phyloP scores from a whole-genome alignment of 306 rosid species.

The Gynostemma pentaphyllum region DNA sequence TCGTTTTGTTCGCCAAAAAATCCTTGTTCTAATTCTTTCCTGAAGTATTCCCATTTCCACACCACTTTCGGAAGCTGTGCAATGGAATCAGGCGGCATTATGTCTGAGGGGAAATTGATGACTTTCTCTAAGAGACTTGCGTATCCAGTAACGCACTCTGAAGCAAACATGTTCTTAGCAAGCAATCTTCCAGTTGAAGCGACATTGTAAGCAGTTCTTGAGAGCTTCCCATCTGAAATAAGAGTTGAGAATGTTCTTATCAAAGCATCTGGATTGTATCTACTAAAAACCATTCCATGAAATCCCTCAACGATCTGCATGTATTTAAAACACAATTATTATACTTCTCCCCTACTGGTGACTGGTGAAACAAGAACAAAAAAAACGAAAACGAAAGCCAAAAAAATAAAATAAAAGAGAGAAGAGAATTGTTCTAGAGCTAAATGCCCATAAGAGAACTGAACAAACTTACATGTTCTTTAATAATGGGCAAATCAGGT shows the following conservation, averaged over 20 bases:
- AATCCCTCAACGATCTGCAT: conserved; percentile 62
- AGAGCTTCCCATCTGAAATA: conserved; percentile 70
- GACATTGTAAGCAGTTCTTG: conserved; percentile 57
- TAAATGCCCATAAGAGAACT: conserved; percentile 8
- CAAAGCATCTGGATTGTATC: conserved; percentile 63
- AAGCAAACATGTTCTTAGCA: conserved; percentile 63
- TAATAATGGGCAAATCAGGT: conserved; percentile 67
- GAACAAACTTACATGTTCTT: conserved; percentile 59
- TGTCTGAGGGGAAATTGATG: conserved; percentile 70
- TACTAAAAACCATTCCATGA: conserved; percentile 47
- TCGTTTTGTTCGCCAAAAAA: conserved; percentile 10
- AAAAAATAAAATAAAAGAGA: background rate
- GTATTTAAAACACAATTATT: background rate
- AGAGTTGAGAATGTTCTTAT: conserved; percentile 50
- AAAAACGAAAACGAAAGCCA: conserved; percentile 6
- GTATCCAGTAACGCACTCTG: conserved; percentile 70
- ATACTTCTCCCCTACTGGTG: conserved; percentile 1
- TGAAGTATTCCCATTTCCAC: conserved; percentile 77
- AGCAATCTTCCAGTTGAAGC: conserved; percentile 69
- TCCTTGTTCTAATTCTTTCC: conserved; percentile 27
- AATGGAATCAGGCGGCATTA: conserved; percentile 54
- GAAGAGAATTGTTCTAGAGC: background rate
- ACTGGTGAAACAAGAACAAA: background rate
- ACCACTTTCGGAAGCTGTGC: conserved; percentile 50
- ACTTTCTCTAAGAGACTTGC: conserved; percentile 82